Base-by-base conservation (phyloP, 2,329 filamentous ascomycete genomes). In the Rutstroemia sp. region DNA sequence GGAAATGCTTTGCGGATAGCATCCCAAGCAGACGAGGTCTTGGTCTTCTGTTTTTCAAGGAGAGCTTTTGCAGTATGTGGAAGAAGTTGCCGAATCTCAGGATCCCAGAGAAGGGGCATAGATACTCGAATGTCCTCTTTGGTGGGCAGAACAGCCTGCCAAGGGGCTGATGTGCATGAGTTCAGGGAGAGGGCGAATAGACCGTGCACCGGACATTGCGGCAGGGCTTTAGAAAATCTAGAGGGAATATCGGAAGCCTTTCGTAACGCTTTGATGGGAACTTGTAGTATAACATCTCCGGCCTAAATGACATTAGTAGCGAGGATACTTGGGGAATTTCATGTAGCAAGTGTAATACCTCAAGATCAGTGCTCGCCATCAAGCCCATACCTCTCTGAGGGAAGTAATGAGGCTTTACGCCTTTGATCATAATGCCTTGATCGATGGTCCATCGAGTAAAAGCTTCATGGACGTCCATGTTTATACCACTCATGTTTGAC, bases 351-450 rank as follows among this genome's bases (percentile, higher is more conserved):
- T 12, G 4, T 12, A 34, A 76, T 75, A 39, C 88, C 73, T 86
- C 74, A 59, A 94, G 78, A 14, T 78, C 73, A 27, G 79, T 78
- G 12, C 81, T 84, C 5, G 89, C 86, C 51, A 92, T 78, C 56
- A 96, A 83, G 48, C 92, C 91, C 53, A 94, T 79, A 27, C 91
- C 91, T 54, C 87, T 79, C 1, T 84, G 87, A 5, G 84, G 80
- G 16, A 95, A 83, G 40, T 75, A 75, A 42, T 82, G 78, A 5
- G 89, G 84, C 2, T 75, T 75, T 48, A 95, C 82, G 27, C 84
- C 84, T 64, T 86, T 77, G 62, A 90, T 79, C 38, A 78, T 71
- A 27, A 95, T 79, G 14, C 87, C 88, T 57, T 82, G 78, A 1
- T 73, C 71, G 45, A 76, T 69, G 1, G 87, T 86, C 88, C 90